These are phyloP conservation scores for Arthroderma sp. DNA, from an alignment of 2,329 filamentous ascomycete species.

Conservation along the genomic window DNA sequence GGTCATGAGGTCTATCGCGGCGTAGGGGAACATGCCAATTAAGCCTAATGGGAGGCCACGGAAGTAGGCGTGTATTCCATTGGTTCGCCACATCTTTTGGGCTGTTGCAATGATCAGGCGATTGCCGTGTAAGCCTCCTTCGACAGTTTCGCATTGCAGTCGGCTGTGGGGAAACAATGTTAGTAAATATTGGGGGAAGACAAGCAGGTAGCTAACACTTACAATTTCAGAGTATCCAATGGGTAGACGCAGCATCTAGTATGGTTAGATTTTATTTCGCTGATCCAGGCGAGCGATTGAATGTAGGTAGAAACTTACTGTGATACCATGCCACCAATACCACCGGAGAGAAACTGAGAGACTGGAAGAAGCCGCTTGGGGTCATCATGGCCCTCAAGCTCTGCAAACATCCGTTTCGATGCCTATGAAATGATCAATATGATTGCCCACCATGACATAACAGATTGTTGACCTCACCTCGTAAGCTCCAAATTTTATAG, in stretches of 20 bases:
- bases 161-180: constrained; percentile 34
- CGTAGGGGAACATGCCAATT: constrained; percentile 94
- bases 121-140: constrained; percentile 71
- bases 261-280: constrained; percentile 1
- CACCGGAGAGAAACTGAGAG: constrained; percentile 84
- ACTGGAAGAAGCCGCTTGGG: constrained; percentile 63
- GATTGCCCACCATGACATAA: background rate
- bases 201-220: constrained; percentile 17
- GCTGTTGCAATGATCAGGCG: constrained; percentile 70
- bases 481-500: constrained; percentile 95
- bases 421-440: constrained; percentile 36
- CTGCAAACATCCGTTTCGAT: constrained; percentile 74
- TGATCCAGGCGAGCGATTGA: background rate
- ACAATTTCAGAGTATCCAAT: constrained; percentile 57
- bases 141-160: constrained; percentile 88
- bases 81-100: constrained; percentile 69
- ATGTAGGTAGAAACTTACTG: constrained; percentile 46
- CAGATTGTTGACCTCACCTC: constrained; percentile 41
- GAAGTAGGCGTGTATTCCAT: constrained; percentile 67
- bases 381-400: constrained; percentile 77
- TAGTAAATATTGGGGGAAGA: constrained; percentile 1
- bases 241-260: constrained; percentile 80
- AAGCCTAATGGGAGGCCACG: constrained; percentile 88
- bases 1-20: constrained; percentile 87
- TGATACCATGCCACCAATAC: constrained; percentile 82